Evolutionary conservation across 202 grass and related monocot species (phyloP).

Genomic region (Elaeis oleifera): DNA sequence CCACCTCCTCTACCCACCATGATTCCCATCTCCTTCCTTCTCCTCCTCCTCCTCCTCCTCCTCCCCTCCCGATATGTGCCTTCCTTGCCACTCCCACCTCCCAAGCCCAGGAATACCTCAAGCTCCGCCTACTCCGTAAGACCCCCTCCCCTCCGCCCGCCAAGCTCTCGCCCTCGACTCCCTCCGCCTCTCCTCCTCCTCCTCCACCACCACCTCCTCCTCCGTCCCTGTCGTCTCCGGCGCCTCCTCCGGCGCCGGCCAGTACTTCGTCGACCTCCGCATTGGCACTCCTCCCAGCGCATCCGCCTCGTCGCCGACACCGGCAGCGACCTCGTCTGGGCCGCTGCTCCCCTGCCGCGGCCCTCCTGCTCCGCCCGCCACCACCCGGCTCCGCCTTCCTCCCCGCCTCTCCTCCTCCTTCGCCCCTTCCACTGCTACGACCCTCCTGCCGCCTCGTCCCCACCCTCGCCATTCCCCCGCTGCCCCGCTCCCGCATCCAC

Average conservation of each 20-base stretch:
- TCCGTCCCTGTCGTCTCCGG: not conserved
- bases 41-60: no score
- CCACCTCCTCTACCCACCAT: no score
- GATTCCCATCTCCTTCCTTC: no score
- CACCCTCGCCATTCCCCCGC: not conserved
- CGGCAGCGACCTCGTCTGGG: slow-evolving; percentile 7
- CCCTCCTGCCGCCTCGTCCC: slow-evolving; percentile 4
- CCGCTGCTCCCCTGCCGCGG: slow-evolving; percentile 5
- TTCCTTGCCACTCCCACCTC: no score
- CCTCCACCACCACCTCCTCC: not conserved
- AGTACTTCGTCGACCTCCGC: slow-evolving; percentile 1
- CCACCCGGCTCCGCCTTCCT: slow-evolving; percentile 5
- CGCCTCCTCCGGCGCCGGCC: slow-evolving; percentile 2
- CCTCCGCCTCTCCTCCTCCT: not conserved
- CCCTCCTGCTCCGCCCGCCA: not conserved
- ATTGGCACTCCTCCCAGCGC: not conserved
- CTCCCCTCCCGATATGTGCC: no score
- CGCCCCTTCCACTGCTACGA: slow-evolving; percentile 7
- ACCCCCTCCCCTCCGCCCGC: not conserved
- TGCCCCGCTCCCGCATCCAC: slow-evolving; percentile 7
- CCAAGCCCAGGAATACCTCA: not conserved
- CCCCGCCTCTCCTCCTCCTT: slow-evolving; percentile 11
- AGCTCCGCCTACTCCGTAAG: not conserved
- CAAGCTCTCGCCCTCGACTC: slow-evolving; percentile 5
- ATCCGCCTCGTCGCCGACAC: slow-evolving; percentile 4